Evolutionary conservation across 495 filamentous ascomycete species (phyloP).

Genomic region (Parathielavia appendiculata): DNA sequence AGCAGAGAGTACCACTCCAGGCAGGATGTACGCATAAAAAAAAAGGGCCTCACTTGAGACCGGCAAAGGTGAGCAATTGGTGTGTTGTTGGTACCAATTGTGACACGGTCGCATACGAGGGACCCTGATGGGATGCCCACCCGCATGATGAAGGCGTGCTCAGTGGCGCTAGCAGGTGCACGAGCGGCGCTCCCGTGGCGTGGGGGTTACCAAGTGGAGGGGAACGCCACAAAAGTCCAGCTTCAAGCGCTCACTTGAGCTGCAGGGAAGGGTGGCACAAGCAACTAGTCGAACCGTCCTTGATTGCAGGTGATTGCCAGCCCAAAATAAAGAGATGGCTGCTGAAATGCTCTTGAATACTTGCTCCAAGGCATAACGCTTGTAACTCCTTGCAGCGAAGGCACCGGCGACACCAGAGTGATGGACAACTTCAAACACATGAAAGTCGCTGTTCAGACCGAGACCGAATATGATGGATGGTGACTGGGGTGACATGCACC

Average conservation of each 20-base stretch:
- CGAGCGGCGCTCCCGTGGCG: not conserved
- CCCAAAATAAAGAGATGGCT: too few relatives aligned
- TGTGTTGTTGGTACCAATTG: too few relatives aligned
- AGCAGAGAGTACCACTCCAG: too few relatives aligned
- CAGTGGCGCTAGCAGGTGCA: constrained; percentile 1
- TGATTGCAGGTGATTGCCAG: not conserved
- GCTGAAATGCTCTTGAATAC: too few relatives aligned
- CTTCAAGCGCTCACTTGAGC: constrained; percentile 2
- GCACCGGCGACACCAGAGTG: not conserved
- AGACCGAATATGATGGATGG: not conserved
- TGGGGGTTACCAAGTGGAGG: not conserved
- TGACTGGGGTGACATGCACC: not conserved
- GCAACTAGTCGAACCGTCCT: not conserved
- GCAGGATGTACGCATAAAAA: too few relatives aligned
- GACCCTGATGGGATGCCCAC: not conserved
- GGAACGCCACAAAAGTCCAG: not conserved
- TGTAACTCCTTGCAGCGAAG: not conserved
- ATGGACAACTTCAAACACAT: not conserved
- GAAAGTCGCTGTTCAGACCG: not conserved
- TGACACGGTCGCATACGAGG: too few relatives aligned
- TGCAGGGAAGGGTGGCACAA: not conserved
- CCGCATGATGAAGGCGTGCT: not conserved
- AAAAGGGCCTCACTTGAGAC: too few relatives aligned
- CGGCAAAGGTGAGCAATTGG: too few relatives aligned
- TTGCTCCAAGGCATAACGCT: too few relatives aligned